Evolutionary conservation across 306 rosid genomes (phyloP), one percentile per base, ranked within the genome.

Genomic region (Castanea crenata): DNA sequence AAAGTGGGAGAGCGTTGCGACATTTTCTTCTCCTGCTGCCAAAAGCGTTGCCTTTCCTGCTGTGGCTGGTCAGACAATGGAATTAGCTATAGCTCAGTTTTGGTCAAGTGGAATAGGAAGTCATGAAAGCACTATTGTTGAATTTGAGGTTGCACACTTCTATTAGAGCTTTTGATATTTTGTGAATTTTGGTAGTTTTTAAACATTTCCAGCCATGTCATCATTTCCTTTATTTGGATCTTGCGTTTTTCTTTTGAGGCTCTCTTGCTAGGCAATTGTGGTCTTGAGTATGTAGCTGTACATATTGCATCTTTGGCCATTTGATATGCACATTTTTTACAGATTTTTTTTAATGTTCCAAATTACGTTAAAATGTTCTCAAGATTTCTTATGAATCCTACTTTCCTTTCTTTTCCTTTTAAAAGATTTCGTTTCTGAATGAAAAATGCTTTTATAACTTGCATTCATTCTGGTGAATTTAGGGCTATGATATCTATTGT

Each of bases 71-170:
- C 99, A 91, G 73, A 95, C 99, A 41, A 76, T 95, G 91, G 99
- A 95, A 84, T 82, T 95, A 69, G 96, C 86, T 64, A 80, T 95
- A 68, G 83, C 99, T 73, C 99, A 92, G 88, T 90, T 95, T 86
- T 95, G 99, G 99, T 92, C 91, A 58, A 95, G 99, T 71, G 99
- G 99, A 80, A 80, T 89, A 79, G 99, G 98, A 79, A 92, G 99
- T 83, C 89, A 85, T 68, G 98, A 85, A 81, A 80, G 91, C 35
- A 86, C 97, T 49, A 81, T 67, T 79, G 97, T 92, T 65, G 96
- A 95, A 83, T 91, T 95, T 87, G 98, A 95, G 97, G 99, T 95
- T 88, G 80, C 61, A 56, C 55, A 49, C 74, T 80, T 74, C 34
- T 15, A 69, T 34, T 16, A 21, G 25, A 59, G 49, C 51, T 75